These are phyloP conservation scores for Viola odorata DNA, from an alignment of 345 rosid genomes.

Conservation along the genomic window DNA sequence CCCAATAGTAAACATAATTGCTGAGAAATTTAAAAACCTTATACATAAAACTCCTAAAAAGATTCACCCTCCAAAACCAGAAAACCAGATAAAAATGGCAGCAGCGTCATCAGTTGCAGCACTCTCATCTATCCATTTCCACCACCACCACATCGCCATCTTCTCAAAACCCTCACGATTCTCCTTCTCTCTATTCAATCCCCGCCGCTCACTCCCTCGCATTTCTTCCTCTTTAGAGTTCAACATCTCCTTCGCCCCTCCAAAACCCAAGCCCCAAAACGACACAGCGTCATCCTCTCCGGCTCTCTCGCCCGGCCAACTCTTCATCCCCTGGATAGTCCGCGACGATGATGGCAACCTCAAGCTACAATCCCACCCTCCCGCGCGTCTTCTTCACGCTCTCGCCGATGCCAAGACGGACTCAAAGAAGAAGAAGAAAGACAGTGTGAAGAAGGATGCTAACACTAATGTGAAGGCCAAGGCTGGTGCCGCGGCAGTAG, in stretches of 20 bases:
- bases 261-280: constrained; percentile 44
- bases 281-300: constrained; percentile 9
- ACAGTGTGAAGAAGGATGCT: constrained; percentile 22
- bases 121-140: constrained; percentile 24
- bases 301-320: constrained; percentile 29
- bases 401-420: constrained; percentile 60
- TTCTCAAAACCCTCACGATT: constrained; percentile 26
- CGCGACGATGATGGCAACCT: constrained; percentile 88
- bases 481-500: not conserved
- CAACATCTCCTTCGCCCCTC: constrained; percentile 80
- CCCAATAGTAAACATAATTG: too few species aligned
- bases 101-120: constrained; percentile 38
- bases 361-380: constrained; percentile 68
- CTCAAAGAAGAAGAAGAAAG: constrained; percentile 38
- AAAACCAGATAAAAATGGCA: not conserved
- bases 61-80: too few species aligned
- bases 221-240: constrained; percentile 47
- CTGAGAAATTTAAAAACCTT: too few species aligned
- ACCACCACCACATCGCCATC: constrained; percentile 30
- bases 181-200: constrained; percentile 27
- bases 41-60: too few species aligned
- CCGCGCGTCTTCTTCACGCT: constrained; percentile 47
- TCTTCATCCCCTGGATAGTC: constrained; percentile 83
- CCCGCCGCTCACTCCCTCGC: constrained; percentile 41
- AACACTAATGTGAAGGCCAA: constrained; percentile 22